phyloP scores from a whole-genome alignment of 306 rosid genomes.

The Cicer bijugum region DNA sequence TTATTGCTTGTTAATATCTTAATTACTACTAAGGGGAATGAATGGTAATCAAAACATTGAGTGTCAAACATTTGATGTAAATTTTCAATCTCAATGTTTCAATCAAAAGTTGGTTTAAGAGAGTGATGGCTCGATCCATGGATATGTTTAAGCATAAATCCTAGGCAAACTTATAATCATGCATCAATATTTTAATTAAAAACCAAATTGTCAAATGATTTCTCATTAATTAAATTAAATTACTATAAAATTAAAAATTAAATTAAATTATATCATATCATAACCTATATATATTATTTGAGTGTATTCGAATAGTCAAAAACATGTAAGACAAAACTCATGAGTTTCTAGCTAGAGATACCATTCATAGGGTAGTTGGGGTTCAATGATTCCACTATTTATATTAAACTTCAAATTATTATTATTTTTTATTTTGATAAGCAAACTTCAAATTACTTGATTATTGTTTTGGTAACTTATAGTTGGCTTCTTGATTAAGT shows the following conservation, averaged over 20 bases:
- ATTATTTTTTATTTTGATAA: too few species aligned
- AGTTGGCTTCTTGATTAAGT: not conserved
- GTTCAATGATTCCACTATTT: slow-evolving; percentile 33
- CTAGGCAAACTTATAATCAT: slow-evolving; percentile 44
- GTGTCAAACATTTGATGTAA: slow-evolving; percentile 53
- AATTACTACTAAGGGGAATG: slow-evolving; percentile 42
- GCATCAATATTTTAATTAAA: slow-evolving; percentile 36
- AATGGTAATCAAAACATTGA: slow-evolving; percentile 50
- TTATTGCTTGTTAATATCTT: slow-evolving; percentile 6
- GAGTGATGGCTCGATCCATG: slow-evolving; percentile 46
- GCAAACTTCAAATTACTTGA: not conserved
- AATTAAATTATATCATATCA: not conserved
- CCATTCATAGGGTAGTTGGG: slow-evolving; percentile 50
- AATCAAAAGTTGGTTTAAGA: slow-evolving; percentile 72
- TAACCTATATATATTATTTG: not conserved
- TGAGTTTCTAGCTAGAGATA: slow-evolving; percentile 40
- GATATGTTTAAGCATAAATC: slow-evolving; percentile 58
- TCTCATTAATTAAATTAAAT: slow-evolving; percentile 35
- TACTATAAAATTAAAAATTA: not conserved
- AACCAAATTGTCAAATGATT: slow-evolving; percentile 12
- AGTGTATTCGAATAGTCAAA: slow-evolving; percentile 49
- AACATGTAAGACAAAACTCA: slow-evolving; percentile 47
- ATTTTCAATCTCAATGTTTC: slow-evolving; percentile 61
- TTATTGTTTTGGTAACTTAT: not conserved
- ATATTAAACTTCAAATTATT: not conserved